A percentile compares a stretch with the other conserved stretches of the same genome.
phyloP scores from a whole-genome alignment of 2,329 filamentous ascomycete genomes.

The Rachicladosporium sp. region DNA sequence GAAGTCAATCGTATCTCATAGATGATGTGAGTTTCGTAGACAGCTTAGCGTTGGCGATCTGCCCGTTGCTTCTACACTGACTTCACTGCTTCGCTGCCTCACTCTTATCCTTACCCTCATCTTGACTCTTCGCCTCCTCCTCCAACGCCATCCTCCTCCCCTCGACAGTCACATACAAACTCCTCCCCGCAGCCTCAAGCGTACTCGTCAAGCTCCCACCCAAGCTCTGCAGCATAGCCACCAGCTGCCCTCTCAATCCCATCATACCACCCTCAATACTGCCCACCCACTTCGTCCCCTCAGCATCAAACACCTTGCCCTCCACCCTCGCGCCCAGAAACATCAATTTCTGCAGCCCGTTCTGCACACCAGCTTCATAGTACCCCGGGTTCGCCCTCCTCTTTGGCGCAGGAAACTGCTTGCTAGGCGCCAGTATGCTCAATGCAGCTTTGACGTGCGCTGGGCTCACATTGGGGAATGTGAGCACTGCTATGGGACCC shows the following conservation, averaged over 20 bases:
- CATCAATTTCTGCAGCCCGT: slow-evolving; percentile 72
- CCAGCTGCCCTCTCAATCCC: slow-evolving; percentile 67
- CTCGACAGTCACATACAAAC: slow-evolving; percentile 79
- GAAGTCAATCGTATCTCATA: too few species aligned
- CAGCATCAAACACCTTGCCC: slow-evolving; percentile 67
- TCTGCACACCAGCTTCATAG: slow-evolving; percentile 67
- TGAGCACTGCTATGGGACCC: slow-evolving; percentile 68
- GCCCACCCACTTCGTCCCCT: slow-evolving; percentile 58
- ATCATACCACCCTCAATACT: slow-evolving; percentile 72
- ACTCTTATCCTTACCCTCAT: too few species aligned
- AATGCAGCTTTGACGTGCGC: slow-evolving; percentile 72
- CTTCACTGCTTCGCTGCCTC: too few species aligned
- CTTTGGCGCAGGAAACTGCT: slow-evolving; percentile 65
- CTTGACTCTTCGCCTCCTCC: slow-evolving; percentile 41
- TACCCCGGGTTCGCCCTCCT: slow-evolving; percentile 67
- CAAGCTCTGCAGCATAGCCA: slow-evolving; percentile 66
- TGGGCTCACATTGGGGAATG: slow-evolving; percentile 72
- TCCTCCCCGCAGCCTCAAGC: slow-evolving; percentile 71
- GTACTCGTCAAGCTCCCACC: slow-evolving; percentile 64
- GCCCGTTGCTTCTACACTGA: too few species aligned
- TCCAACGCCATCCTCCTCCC: slow-evolving; percentile 69
- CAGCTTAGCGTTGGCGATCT: too few species aligned
- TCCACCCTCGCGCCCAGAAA: slow-evolving; percentile 80
- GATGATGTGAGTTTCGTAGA: too few species aligned
- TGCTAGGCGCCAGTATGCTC: slow-evolving; percentile 60